Percentiles rank a stretch among this genome's conserved stretches.
These are phyloP conservation scores for Aspergillus steynii DNA, from an alignment of 495 filamentous ascomycete genomes.

Conservation along the genomic window DNA sequence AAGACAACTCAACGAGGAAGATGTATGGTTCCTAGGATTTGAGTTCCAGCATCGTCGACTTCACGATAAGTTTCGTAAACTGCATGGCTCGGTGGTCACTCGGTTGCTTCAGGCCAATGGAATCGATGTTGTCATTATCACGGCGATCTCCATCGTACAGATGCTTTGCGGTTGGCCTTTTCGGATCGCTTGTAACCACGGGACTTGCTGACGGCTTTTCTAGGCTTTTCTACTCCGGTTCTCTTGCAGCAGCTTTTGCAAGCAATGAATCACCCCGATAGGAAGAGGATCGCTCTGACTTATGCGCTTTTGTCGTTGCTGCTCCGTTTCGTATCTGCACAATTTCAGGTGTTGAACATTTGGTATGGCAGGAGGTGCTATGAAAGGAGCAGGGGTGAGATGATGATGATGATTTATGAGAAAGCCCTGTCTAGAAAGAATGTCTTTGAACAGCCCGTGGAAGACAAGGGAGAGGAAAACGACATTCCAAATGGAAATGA, in stretches of 20 bases:
- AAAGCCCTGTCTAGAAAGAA: conserved; percentile 76
- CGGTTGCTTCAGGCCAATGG: conserved; percentile 73
- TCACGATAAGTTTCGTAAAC: conserved; percentile 68
- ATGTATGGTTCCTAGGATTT: conserved; percentile 74
- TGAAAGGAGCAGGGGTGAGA: conserved; percentile 76
- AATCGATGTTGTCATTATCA: conserved; percentile 70
- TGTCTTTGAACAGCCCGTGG: conserved; percentile 51
- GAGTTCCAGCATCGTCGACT: conserved; percentile 75
- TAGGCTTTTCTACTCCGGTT: conserved; percentile 61
- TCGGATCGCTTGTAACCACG: not conserved
- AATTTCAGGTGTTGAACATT: conserved; percentile 66
- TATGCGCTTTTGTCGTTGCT: conserved; percentile 65
- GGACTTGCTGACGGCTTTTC: conserved; percentile 12
- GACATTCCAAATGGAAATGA: conserved; percentile 4
- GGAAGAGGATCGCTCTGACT: conserved; percentile 57
- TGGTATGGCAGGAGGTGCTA: conserved; percentile 78
- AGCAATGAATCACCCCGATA: conserved; percentile 58
- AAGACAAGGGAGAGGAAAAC: conserved; percentile 17
- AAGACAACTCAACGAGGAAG: conserved; percentile 67
- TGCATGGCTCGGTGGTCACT: conserved; percentile 68
- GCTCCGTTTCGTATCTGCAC: conserved; percentile 59
- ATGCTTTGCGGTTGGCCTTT: conserved; percentile 50
- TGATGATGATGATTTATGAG: conserved; percentile 87
- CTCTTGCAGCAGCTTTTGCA: conserved; percentile 70
- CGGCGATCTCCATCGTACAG: conserved; percentile 59